Percentiles rank a stretch among this genome's conserved stretches.
Conservation (phyloP, 306 rosid species). For the barrel medic (Medicago truncatula) region DNA sequence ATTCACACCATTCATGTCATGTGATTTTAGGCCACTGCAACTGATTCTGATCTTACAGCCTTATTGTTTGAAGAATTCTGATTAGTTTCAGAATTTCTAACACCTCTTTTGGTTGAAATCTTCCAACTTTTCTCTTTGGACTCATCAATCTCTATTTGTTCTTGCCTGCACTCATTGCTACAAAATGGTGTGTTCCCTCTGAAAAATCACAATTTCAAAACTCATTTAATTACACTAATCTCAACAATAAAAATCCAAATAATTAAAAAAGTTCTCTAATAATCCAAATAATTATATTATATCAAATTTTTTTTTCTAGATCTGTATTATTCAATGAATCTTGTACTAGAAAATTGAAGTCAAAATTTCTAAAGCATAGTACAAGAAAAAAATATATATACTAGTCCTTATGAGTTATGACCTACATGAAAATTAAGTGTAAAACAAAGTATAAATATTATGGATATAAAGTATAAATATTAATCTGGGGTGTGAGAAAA, state of each 20-base stretch:
- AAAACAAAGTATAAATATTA: background rate
- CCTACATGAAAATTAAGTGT: constrained; percentile 29
- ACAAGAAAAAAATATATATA: background rate
- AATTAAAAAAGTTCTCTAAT: background rate
- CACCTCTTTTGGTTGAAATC: constrained; percentile 56
- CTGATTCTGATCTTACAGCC: constrained; percentile 69
- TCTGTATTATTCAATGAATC: constrained; percentile 28
- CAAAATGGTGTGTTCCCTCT: constrained; percentile 98
- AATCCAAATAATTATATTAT: background rate
- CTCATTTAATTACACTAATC: constrained; percentile 33
- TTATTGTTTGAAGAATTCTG: constrained; percentile 58
- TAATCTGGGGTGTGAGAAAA: constrained; percentile 36
- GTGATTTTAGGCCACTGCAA: constrained; percentile 66
- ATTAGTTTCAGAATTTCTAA: constrained; percentile 60
- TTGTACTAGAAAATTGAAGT: background rate
- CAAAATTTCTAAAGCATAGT: background rate
- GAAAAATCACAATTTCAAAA: constrained; percentile 39
- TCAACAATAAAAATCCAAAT: constrained; percentile 5
- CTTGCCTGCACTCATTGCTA: constrained; percentile 90
- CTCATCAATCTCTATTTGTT: constrained; percentile 82
- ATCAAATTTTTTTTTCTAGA: constrained; percentile 6
- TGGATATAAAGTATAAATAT: background rate
- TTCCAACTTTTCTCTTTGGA: constrained; percentile 73
- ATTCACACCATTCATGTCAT: background rate
- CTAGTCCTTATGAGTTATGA: background rate